Percentiles rank a stretch among this genome's conserved stretches.
These are phyloP conservation scores for Davidsoniella virescens DNA, from an alignment of 2,329 filamentous ascomycete species.

Conservation along the genomic window DNA sequence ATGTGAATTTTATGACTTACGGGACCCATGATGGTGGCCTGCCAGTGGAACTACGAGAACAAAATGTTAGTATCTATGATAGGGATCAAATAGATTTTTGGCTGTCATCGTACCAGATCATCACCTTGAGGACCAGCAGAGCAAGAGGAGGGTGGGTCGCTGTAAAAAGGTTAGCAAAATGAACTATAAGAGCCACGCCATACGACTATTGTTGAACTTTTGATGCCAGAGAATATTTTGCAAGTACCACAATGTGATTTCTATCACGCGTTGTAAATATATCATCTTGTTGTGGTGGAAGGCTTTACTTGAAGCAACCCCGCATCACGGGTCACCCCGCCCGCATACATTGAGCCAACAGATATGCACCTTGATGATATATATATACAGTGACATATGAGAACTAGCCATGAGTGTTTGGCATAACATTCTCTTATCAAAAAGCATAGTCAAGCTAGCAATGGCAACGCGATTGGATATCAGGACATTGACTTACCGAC, in stretches of 20 bases:
- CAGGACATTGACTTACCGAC: constrained; percentile 44
- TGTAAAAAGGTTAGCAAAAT: constrained; percentile 23
- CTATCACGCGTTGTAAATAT: too few species aligned
- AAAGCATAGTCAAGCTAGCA: background rate
- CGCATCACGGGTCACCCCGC: too few species aligned
- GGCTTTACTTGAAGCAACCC: too few species aligned
- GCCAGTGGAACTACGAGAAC: constrained; percentile 80
- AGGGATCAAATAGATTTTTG: constrained; percentile 6
- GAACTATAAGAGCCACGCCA: background rate
- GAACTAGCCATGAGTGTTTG: too few species aligned
- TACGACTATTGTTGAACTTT: background rate
- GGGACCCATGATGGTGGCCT: constrained; percentile 99
- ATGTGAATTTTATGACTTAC: constrained; percentile 41
- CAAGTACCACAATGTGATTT: too few species aligned
- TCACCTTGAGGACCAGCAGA: constrained; percentile 93
- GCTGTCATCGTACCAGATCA: constrained; percentile 62
- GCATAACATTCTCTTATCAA: too few species aligned
- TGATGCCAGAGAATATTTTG: too few species aligned
- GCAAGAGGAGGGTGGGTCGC: constrained; percentile 96
- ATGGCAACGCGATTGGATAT: background rate
- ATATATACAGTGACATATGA: too few species aligned
- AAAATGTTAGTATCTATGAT: constrained; percentile 16
- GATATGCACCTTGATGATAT: too few species aligned
- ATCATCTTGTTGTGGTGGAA: background rate
- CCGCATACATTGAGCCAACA: too few species aligned